Evolutionary conservation across 2,329 filamentous ascomycete genomes (phyloP), one percentile per base, ranked within the genome.

Genomic region (Dryadomyces sulphureus): DNA sequence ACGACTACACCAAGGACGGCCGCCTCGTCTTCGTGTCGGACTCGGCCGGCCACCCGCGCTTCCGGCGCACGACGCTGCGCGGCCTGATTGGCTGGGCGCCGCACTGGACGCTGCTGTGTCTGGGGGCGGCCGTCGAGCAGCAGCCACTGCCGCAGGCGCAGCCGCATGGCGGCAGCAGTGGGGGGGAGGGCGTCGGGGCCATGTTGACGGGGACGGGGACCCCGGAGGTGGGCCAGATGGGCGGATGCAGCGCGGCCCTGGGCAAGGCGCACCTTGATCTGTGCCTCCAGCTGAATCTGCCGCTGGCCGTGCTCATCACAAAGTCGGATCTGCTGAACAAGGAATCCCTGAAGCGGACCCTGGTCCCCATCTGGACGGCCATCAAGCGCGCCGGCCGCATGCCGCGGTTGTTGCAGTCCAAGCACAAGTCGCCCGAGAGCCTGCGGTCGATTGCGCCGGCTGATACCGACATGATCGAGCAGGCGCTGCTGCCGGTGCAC

Each of bases 31-130:
- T 95, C 54, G 69, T 96, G 7, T 86, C 88, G 1, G 92, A 98
- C 62, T 93, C 90, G 40, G 90, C 90, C 16, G 92, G 92, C 0
- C 85, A 94, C 52, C 82, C 89, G 34, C 79, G 88, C 39, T 98
- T 92, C 61, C 77, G 88, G 41, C 80, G 92, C 47, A 96, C 90
- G 6, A 90, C 87, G 2, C 69, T 96, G 45, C 77, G 90, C 49
- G 88, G 89, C 0, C 69, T 98, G n/a, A 74, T 98, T 52, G 92
- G 89, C 40, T 96, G 92, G 89, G 84, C 85, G 34, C 92, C 92
- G 8, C 88, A 96, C 59, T 98, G 92, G 81, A 88, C 85, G 1
- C 62, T 94, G 20, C 70, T 96, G 2, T 95, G 93, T 54, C 78
- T 96, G 50, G 43, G 25, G 4, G 40, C 48, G 0, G 79, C 87